phyloP scores from a whole-genome alignment of 805 yeast species.

The Candida coleopterorum region DNA sequence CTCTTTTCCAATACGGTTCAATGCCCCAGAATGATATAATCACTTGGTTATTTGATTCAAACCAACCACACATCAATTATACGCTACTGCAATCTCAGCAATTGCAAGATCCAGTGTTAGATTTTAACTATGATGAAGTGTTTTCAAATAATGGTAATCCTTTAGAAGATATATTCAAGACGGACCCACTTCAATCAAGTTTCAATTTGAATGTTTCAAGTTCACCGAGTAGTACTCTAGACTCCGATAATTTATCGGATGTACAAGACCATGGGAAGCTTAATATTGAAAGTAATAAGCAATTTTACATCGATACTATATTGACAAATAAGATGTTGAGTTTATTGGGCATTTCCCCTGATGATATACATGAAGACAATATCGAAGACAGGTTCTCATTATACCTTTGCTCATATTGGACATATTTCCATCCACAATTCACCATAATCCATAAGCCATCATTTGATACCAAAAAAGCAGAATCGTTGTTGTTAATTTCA shows the following conservation, averaged over 20 bases:
- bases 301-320: slow-evolving; percentile 33
- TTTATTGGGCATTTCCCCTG: slow-evolving; percentile 19
- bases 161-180: slow-evolving; percentile 29
- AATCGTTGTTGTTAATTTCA: slow-evolving; percentile 47
- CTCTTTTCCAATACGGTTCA: slow-evolving; percentile 1
- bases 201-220: slow-evolving; percentile 14
- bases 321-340: slow-evolving; percentile 28
- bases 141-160: slow-evolving; percentile 36
- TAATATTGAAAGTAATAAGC: slow-evolving; percentile 26
- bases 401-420: slow-evolving; percentile 47
- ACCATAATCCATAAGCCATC: slow-evolving; percentile 58
- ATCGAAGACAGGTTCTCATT: slow-evolving; percentile 32
- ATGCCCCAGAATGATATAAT: slow-evolving; percentile 32
- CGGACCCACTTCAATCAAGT: slow-evolving; percentile 1
- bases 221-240: slow-evolving; percentile 30
- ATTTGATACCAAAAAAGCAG: slow-evolving; percentile 44
- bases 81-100: neutral
- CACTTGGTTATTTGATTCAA: slow-evolving; percentile 33
- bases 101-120: neutral
- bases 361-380: slow-evolving; percentile 17
- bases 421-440: slow-evolving; percentile 53
- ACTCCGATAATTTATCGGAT: slow-evolving; percentile 7
- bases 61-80: slow-evolving; percentile 1
- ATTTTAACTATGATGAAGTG: slow-evolving; percentile 24
- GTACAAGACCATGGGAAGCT: slow-evolving; percentile 17